Base-by-base conservation (phyloP, 768 basidiomycete species). In the Boletus reticuloceps region DNA sequence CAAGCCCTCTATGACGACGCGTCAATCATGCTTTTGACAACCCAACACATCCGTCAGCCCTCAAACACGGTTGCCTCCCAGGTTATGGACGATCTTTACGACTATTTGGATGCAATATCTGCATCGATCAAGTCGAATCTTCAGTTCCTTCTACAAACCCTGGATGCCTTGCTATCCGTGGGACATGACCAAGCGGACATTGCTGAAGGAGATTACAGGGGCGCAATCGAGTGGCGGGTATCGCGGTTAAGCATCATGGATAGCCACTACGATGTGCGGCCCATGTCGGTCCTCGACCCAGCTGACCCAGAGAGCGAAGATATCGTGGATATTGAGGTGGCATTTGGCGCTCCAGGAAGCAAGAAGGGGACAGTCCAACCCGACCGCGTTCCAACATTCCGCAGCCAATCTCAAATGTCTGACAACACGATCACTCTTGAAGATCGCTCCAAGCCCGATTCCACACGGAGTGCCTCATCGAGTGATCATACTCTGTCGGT, bases 1-100 rank as follows among this genome's bases (percentile, higher is more conserved):
- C 93, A 94, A 65, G 81, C 86, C 1, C 71, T 91, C 10, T 90
- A 87, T 63, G 91, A 93, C 57, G 86, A 89, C 56, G 78, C 82
- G 19, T 75, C 83, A 13, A 72, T 78, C 8, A 71, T 92, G 32
- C 73, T 94, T 41, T 66, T 85, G 40, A 76, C 79, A 2, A 69
- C 83, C 7, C 91, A 92, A 61, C 62, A 53, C 29, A 55, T 71
- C 19, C 68, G 64, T 44, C 64, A 43, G 16, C 34, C 54, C 20
- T 44, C 55, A n/a, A 41, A 50, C 29, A 50, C 4, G 51, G 12
- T 34, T 14, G 13, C 38, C 19, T 58, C 52, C 13, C 53, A 37
- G 36, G 68, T 68, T 12, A 55, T 41, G 11, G 68, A 68, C 12
- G 56, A 61, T 31, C 59, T 63, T 37, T 61, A 63, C 53, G 81